Base-by-base conservation (phyloP, 2,329 filamentous ascomycete species). In the Huntiella omanensis region DNA sequence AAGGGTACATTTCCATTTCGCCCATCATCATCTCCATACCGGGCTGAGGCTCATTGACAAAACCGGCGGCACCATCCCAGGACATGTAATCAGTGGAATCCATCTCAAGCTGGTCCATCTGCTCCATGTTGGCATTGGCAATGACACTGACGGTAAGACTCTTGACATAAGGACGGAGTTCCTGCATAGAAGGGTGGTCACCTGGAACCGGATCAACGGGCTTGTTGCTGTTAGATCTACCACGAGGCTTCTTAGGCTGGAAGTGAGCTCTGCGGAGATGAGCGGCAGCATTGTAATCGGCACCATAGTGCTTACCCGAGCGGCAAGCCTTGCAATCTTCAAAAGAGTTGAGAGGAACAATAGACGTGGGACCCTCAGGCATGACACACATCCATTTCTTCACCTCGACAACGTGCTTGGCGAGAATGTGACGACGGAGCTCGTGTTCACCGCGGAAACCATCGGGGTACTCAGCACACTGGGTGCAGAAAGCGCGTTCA, bases 231-330 rank as follows among this genome's bases (percentile, higher is more conserved):
- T 58, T 64, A 22, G 50, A 56, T 34, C 50, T 47, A 33, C 62
- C 62, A 11, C 70, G 64, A 5, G 63, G 57, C 2, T 63, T 57
- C 60, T 73, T 74, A 45, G 67, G 79, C 57, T 81, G 83, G 68
- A 95, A 96, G 59, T 96, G 88, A 0, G 81, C 80, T 43, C 88
- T 77, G 37, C 87, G 74, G 6, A 96, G 70, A 58, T 96, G 88
- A 0, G 86, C 88, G 0, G 86, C 86, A 0, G 87, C 88, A 55
- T 96, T 96, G 64, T 96, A 95, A 63, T 95, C 91, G 12, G 83
- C 83, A 3, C 82, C 82, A 55, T 96, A 96, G 49, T 74, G 71
- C 66, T 94, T 95, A 47, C 71, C 64, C 39, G 71, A 70, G 42
- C 70, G 71, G 60, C 88, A 96, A 41, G 82, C 74, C 61, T 93